phyloP scores from a whole-genome alignment of 179 eudicot genomes.

The Dionaea muscipula region DNA sequence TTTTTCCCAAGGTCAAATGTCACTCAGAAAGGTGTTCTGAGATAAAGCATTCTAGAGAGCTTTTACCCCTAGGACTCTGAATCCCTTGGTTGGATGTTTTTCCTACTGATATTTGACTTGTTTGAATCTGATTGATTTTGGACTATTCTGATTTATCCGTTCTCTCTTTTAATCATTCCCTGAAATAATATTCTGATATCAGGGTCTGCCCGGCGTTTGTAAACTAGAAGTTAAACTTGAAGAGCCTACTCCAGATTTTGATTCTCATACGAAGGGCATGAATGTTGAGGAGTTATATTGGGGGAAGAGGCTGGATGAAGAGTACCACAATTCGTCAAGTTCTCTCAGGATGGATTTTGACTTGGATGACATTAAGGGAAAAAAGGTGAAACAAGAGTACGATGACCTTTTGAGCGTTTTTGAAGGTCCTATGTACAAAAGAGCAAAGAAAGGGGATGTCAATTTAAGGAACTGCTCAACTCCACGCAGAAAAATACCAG shows the following conservation, averaged over 20 bases:
- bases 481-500: conserved; percentile 4
- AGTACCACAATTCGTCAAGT: conserved; percentile 27
- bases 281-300: conserved; percentile 19
- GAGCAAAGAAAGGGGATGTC: conserved; percentile 14
- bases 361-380: conserved; percentile 12
- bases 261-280: conserved; percentile 15
- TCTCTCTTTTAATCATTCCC: no score
- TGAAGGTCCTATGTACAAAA: conserved; percentile 23
- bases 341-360: conserved; percentile 9
- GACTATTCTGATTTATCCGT: conserved; percentile 10
- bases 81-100: no score
- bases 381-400: conserved; percentile 41
- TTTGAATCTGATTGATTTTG: neutral
- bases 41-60: no score
- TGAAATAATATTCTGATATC: neutral
- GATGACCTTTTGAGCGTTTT: conserved; percentile 29
- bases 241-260: conserved; percentile 21
- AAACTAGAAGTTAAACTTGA: conserved; percentile 38
- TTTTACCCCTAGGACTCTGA: no score
- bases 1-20: no score
- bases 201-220: conserved; percentile 23
- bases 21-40: no score
- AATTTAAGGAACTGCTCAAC: conserved; percentile 4
- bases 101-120: neutral
- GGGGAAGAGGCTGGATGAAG: conserved; percentile 61